Evolutionary conservation across 2,329 filamentous ascomycete species (phyloP).

Genomic region (Colletotrichum sp.): DNA sequence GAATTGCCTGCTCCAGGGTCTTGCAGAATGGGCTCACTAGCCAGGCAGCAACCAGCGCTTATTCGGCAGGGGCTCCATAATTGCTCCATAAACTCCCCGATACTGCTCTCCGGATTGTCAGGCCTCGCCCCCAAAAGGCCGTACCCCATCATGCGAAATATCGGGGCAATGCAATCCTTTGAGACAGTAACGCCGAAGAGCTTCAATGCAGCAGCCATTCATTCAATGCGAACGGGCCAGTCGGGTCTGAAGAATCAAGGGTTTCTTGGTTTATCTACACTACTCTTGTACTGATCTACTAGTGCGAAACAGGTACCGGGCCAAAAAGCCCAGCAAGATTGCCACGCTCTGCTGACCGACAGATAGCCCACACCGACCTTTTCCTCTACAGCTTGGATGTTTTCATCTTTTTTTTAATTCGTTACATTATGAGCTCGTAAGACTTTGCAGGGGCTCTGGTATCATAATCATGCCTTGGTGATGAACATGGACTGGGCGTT

Average conservation of each 20-base stretch:
- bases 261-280: neutral
- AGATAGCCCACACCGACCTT: neutral
- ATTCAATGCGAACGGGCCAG: neutral
- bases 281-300: neutral
- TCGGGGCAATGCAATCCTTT: neutral
- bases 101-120: neutral
- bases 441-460: neutral
- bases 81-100: neutral
- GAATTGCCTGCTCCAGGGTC: neutral
- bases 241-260: neutral
- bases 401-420: neutral
- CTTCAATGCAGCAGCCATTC: neutral
- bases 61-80: neutral
- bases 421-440: neutral
- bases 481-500: conserved; percentile 17
- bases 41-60: neutral
- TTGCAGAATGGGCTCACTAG: neutral
- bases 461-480: conserved; percentile 6
- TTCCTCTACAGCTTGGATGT: neutral
- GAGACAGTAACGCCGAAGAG: neutral
- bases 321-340: neutral
- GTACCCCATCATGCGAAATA: neutral
- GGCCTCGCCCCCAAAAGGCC: neutral
- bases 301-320: neutral
- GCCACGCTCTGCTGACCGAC: neutral